A percentile compares a stretch with the other conserved stretches of the same genome.
Evolutionary conservation across 805 yeast species (phyloP).

Genomic region (Lipomyces chichibuensis): DNA sequence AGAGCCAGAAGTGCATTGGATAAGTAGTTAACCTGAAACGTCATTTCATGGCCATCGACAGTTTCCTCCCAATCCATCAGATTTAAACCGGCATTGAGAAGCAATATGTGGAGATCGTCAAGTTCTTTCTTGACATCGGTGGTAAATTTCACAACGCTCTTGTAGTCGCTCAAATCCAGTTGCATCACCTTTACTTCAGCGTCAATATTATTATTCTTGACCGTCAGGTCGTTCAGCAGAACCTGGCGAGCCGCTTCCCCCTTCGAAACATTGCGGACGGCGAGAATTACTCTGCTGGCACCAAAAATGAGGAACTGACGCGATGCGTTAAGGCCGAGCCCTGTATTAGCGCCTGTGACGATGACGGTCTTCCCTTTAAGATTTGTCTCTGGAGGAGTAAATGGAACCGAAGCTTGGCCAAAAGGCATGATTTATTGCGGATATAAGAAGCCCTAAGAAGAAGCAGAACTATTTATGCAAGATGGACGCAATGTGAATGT

Average conservation of each 20-base stretch:
- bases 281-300: slow-evolving; percentile 14
- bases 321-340: slow-evolving; percentile 18
- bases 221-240: not conserved
- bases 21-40: slow-evolving; percentile 5
- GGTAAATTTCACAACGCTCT: slow-evolving; percentile 8
- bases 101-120: not conserved
- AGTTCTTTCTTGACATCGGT: not conserved
- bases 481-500: too few relatives aligned
- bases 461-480: too few relatives aligned
- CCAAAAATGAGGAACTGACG: slow-evolving; percentile 7
- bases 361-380: slow-evolving; percentile 16
- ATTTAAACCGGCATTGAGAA: not conserved
- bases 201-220: not conserved
- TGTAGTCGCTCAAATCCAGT: slow-evolving; percentile 6
- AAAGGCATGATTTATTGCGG: too few relatives aligned
- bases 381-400: not conserved
- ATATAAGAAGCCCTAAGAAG: too few relatives aligned
- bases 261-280: slow-evolving; percentile 9
- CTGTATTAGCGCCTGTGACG: slow-evolving; percentile 21
- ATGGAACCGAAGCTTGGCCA: not conserved
- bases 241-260: slow-evolving; percentile 12
- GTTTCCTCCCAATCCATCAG: slow-evolving; percentile 2
- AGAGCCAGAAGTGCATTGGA: slow-evolving; percentile 6
- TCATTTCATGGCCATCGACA: slow-evolving; percentile 5
- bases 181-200: slow-evolving; percentile 12